Percentiles rank a stretch among this genome's conserved stretches.
Evolutionary conservation across 805 yeast species (phyloP).

Genomic region (Ogataea paradorogensis): DNA sequence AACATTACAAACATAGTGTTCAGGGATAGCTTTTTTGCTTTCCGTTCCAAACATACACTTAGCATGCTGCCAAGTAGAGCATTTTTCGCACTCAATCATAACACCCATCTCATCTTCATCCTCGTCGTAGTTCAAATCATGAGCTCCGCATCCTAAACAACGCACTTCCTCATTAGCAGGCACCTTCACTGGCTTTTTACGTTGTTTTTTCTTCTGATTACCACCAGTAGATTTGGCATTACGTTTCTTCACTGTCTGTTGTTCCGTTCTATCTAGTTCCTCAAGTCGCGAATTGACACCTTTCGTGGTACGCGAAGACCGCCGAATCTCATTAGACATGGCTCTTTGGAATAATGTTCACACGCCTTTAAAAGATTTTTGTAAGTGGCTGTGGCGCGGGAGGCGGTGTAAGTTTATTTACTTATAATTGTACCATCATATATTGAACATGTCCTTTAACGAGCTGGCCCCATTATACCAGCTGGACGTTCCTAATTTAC

Average conservation of each 20-base stretch:
- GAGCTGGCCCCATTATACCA: slow-evolving; percentile 36
- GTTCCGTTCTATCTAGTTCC: slow-evolving; percentile 19
- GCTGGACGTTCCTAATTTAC: slow-evolving; percentile 69
- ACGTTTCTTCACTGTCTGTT: slow-evolving; percentile 11
- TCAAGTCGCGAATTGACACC: slow-evolving; percentile 38
- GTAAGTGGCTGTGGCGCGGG: slow-evolving; percentile 6
- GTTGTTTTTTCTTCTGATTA: slow-evolving; percentile 15
- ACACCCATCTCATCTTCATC: slow-evolving; percentile 50
- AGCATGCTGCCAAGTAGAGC: slow-evolving; percentile 72
- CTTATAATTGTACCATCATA: not conserved
- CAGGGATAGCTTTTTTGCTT: slow-evolving; percentile 39
- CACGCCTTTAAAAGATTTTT: slow-evolving; percentile 10
- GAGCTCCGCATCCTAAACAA: slow-evolving; percentile 62
- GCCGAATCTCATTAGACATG: slow-evolving; percentile 31
- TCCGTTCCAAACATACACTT: slow-evolving; percentile 54
- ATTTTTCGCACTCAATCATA: slow-evolving; percentile 65
- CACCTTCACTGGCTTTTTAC: slow-evolving; percentile 28
- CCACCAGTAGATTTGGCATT: slow-evolving; percentile 11
- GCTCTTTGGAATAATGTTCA: slow-evolving; percentile 2
- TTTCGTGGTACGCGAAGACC: slow-evolving; percentile 42
- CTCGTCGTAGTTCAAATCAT: slow-evolving; percentile 54
- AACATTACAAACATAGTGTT: slow-evolving; percentile 49
- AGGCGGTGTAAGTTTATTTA: slow-evolving; percentile 8
- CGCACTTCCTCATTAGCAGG: slow-evolving; percentile 44
- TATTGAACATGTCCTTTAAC: slow-evolving; percentile 5